These are phyloP conservation scores for Pythium rhizo-oryzae DNA, from an alignment of 352 stramenopile genomes.

Conservation along the genomic window DNA sequence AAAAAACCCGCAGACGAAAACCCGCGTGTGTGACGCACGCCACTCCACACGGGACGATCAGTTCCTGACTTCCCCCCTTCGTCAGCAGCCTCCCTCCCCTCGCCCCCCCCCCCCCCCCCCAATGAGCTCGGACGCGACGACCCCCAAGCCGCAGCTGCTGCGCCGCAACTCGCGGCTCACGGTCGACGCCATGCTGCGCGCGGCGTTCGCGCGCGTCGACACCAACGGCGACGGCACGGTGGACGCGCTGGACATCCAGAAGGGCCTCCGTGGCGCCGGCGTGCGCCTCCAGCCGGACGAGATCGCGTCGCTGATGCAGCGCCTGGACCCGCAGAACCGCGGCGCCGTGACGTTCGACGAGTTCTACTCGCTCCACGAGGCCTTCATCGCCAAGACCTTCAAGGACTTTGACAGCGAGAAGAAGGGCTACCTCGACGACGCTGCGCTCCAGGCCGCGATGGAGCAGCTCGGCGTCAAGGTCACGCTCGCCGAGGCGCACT, in stretches of 20 bases:
- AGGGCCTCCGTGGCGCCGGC: conserved; percentile 60
- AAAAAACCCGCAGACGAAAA: conserved; percentile 14
- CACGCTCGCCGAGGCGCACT: conserved; percentile 72
- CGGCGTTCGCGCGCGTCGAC: conserved; percentile 78
- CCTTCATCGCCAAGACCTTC: conserved; percentile 78
- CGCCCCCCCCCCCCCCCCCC: background rate
- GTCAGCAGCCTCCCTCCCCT: background rate
- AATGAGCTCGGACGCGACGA: conserved; percentile 7
- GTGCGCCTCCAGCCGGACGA: conserved; percentile 66
- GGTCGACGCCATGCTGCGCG: conserved; percentile 70
- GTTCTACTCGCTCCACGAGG: conserved; percentile 78
- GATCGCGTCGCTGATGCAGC: conserved; percentile 58
- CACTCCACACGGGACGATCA: background rate
- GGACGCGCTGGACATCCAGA: conserved; percentile 75
- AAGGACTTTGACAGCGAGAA: conserved; percentile 61
- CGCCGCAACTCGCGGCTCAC: conserved; percentile 81
- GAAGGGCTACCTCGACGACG: conserved; percentile 75
- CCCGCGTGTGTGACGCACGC: background rate
- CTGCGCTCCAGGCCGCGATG: conserved; percentile 66
- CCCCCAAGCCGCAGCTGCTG: conserved; percentile 44
- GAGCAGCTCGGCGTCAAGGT: conserved; percentile 64
- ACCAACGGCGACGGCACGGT: conserved; percentile 71
- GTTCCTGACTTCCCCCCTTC: background rate
- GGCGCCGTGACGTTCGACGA: conserved; percentile 74
- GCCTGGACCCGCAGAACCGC: conserved; percentile 70